Conservation (phyloP, 2,329 filamentous ascomycete species). For the Zasmidium cellare region DNA sequence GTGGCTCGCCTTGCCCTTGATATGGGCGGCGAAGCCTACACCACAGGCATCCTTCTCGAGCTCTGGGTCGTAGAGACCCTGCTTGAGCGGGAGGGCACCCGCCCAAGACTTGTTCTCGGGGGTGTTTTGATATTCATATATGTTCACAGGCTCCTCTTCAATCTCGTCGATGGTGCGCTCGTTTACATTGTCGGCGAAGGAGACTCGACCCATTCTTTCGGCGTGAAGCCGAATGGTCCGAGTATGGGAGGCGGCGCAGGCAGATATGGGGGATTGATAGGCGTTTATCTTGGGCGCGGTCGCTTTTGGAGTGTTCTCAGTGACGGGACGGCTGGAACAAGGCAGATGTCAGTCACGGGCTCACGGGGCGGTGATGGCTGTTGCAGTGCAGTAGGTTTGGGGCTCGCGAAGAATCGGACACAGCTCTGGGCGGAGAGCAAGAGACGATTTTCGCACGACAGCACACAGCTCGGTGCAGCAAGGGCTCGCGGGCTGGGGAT, state of each 20-base stretch:
- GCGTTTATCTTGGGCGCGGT: not conserved
- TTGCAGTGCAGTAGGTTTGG: not conserved
- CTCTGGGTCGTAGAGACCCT: constrained; percentile 95
- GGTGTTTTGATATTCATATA: constrained; percentile 80
- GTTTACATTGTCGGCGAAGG: constrained; percentile 53
- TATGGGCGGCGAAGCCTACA: constrained; percentile 98
- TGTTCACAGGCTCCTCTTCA: constrained; percentile 59
- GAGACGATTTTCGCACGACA: not conserved
- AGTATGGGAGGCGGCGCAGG: constrained; percentile 9
- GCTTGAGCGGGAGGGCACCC: constrained; percentile 91
- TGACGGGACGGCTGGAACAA: not conserved
- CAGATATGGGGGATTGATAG: constrained; percentile 2
- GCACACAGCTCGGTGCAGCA: constrained; percentile 5
- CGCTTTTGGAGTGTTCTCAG: not conserved
- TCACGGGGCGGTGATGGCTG: not conserved
- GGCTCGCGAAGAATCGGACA: constrained; percentile 4
- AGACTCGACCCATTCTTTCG: constrained; percentile 57
- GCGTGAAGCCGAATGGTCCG: constrained; percentile 48
- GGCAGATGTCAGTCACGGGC: constrained; percentile 2
- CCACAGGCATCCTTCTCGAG: constrained; percentile 99
- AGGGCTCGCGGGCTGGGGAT: not conserved
- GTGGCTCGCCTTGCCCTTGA: constrained; percentile 95
- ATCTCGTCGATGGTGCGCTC: constrained; percentile 41
- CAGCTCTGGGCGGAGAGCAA: not conserved
- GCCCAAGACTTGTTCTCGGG: constrained; percentile 90